phyloP scores from a whole-genome alignment of 805 yeast species.

The Pichia manshurica region DNA sequence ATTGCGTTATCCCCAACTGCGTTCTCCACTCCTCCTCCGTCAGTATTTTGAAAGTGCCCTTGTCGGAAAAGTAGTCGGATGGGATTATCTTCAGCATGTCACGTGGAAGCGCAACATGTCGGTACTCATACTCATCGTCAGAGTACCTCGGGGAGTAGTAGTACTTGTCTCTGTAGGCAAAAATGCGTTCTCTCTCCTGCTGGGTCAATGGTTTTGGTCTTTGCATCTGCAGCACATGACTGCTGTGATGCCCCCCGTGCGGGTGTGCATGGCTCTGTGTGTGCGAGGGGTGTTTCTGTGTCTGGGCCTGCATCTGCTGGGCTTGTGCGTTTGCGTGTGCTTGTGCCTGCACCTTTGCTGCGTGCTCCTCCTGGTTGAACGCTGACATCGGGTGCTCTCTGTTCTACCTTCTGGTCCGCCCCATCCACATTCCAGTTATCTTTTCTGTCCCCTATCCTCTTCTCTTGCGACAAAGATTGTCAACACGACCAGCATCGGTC shows the following conservation, averaged over 20 bases:
- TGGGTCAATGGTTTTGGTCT: conserved; percentile 66
- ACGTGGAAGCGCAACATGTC: conserved; percentile 96
- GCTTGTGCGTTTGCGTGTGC: background rate
- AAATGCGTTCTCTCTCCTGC: conserved; percentile 75
- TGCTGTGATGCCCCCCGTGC: background rate
- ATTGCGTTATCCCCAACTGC: conserved; percentile 94
- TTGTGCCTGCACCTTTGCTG: conserved; percentile 4
- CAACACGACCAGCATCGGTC: too few relatives aligned
- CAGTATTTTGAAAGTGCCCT: conserved; percentile 86
- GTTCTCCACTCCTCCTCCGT: conserved; percentile 95
- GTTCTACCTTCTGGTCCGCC: too few relatives aligned
- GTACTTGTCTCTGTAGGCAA: conserved; percentile 88
- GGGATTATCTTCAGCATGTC: conserved; percentile 93
- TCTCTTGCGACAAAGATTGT: too few relatives aligned
- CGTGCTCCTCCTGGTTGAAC: background rate
- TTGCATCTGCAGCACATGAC: background rate
- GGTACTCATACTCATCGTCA: conserved; percentile 86
- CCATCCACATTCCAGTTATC: too few relatives aligned
- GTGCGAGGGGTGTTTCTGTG: conserved; percentile 4
- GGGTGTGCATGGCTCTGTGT: conserved; percentile 1
- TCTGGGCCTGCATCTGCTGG: conserved; percentile 4
- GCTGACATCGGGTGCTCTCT: too few relatives aligned
- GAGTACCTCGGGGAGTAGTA: conserved; percentile 92
- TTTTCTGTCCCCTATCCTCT: too few relatives aligned
- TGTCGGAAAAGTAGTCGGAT: conserved; percentile 87